Percentiles rank a stretch among this genome's conserved stretches.
These are phyloP conservation scores for Kregervanrija delftensis DNA, from an alignment of 805 yeast genomes.

Conservation along the genomic window DNA sequence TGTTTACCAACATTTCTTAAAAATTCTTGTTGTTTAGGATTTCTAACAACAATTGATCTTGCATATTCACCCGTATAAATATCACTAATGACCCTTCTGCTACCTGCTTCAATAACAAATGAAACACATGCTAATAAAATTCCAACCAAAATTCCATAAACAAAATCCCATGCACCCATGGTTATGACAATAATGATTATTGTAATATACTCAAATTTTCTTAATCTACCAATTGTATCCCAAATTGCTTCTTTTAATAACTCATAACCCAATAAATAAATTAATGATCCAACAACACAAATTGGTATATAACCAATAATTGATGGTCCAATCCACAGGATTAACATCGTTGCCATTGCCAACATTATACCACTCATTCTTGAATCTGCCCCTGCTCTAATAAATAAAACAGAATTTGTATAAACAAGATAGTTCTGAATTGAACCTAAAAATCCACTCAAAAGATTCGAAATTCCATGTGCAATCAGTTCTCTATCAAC, in stretches of 20 bases:
- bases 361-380: constrained; percentile 84
- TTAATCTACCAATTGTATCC: constrained; percentile 76
- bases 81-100: constrained; percentile 73
- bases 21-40: constrained; percentile 81
- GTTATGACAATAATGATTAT: constrained; percentile 80
- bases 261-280: constrained; percentile 87
- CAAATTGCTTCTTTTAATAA: constrained; percentile 75
- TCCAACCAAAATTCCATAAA: constrained; percentile 85
- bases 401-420: constrained; percentile 86
- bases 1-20: constrained; percentile 83
- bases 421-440: constrained; percentile 94
- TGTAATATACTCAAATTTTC: constrained; percentile 75
- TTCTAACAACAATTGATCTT: constrained; percentile 86
- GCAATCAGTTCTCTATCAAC: constrained; percentile 92
- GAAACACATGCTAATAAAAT: constrained; percentile 86
- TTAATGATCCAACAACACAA: constrained; percentile 91
- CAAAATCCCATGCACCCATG: constrained; percentile 96
- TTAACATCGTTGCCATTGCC: constrained; percentile 70
- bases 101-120: constrained; percentile 90
- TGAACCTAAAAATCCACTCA: constrained; percentile 80
- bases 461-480: constrained; percentile 84
- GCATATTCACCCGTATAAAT: constrained; percentile 84
- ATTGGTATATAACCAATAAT: constrained; percentile 94
- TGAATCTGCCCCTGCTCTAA: constrained; percentile 90
- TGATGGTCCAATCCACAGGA: constrained; percentile 85